These are phyloP conservation scores for Grigorovia transvaalensis DNA, from an alignment of 805 yeast species.

Conservation along the genomic window DNA sequence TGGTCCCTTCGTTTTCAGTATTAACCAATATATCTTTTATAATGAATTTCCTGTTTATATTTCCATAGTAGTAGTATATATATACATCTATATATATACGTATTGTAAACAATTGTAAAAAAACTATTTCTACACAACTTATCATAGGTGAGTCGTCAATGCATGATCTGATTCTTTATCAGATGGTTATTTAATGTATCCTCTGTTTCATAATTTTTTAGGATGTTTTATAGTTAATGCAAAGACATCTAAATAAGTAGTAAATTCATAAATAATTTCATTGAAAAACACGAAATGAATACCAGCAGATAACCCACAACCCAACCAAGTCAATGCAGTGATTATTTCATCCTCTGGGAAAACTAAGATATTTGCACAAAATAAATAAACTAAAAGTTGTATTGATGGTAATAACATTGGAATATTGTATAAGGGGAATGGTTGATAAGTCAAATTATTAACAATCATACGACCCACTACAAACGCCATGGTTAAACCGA, in stretches of 20 bases:
- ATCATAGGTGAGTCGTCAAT: no score
- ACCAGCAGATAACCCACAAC: constrained; percentile 57
- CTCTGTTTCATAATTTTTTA: constrained; percentile 31
- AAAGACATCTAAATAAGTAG: constrained; percentile 76
- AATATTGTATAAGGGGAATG: constrained; percentile 63
- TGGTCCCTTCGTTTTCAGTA: neutral
- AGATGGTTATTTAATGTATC: neutral
- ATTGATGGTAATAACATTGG: constrained; percentile 58
- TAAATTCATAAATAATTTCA: constrained; percentile 72
- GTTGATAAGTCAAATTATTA: constrained; percentile 74
- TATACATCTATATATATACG: neutral
- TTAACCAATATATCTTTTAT: neutral
- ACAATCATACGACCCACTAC: constrained; percentile 82
- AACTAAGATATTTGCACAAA: constrained; percentile 23
- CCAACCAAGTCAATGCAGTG: constrained; percentile 49
- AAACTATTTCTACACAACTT: neutral
- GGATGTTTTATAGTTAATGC: constrained; percentile 80
- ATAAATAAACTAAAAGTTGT: constrained; percentile 31
- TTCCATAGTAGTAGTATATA: neutral
- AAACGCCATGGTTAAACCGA: constrained; percentile 72
- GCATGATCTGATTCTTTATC: neutral
- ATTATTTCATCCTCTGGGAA: constrained; percentile 35
- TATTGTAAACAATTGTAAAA: neutral
- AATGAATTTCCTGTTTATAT: neutral
- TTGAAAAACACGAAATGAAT: constrained; percentile 64